Evolutionary conservation across 2,329 filamentous ascomycete species (phyloP), one percentile per base, ranked within the genome.

Genomic region (Seiridium cupressi): DNA sequence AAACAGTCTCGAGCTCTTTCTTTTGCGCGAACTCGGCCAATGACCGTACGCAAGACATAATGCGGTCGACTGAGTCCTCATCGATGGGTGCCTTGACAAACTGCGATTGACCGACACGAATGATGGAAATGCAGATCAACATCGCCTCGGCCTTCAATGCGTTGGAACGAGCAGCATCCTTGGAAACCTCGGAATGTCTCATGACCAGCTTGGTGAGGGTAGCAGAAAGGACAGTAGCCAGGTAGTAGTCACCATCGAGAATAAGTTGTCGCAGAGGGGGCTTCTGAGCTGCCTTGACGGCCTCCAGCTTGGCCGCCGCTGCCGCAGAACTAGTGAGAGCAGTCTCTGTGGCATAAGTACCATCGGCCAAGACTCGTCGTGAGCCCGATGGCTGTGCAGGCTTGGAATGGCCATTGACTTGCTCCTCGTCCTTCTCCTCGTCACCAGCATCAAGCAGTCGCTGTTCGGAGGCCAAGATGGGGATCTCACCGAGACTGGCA

Each of bases 101-200:
- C 65, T 97, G 92, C n/a, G 94, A 98, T 77, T 99, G 95, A 46
- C 95, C 95, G 62, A 97, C 95, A 55, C 95, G 93, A 66, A 99
- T 92, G 67, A 99, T 96, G 4, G 95, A 98, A 68, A 99, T 97
- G 93, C 98, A 97, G 73, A 99, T 98, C 57, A 99, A 84, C 95
- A 99, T 99, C 49, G 95, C 95, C 76, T 99, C 95, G 3, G 95
- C 95, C 55, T 92, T 90, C 34, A 99, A 84, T 36, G 94, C 93
- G 69, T 99, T 99, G 36, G 94, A 98, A 44, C 95, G 89, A 48
- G 91, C 91, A 48, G 83, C 77, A 69, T 97, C 94, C 32, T 89
- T 81, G 1, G 94, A 97, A 62, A 98, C 93, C 72, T 98, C 93
- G 2, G 92, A 90, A 74, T 98, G 93, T 57, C 95, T 91, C 93